A percentile compares a stretch with the other conserved stretches of the same genome.
phyloP scores from a whole-genome alignment of 768 basidiomycete species.

The Kwoniella botswanensis region DNA sequence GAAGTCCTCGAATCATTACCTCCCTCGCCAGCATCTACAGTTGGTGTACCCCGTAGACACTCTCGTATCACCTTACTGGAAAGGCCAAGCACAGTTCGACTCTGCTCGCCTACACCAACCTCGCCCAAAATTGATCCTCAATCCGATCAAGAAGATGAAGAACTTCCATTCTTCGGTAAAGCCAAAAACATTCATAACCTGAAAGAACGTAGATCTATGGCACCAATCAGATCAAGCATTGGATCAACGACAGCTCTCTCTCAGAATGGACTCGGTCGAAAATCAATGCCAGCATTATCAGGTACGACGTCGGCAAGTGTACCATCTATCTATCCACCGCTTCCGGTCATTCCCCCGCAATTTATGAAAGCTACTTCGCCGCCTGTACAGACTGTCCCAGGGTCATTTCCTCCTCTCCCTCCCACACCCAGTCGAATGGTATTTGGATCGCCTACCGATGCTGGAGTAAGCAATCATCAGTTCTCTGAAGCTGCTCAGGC shows the following conservation, averaged over 20 bases:
- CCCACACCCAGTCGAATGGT: conserved; percentile 16
- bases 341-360: conserved; percentile 31
- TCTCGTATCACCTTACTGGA: conserved; percentile 39
- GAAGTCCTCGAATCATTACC: conserved; percentile 24
- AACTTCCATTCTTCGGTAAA: conserved; percentile 40
- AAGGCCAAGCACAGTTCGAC: conserved; percentile 45
- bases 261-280: conserved; percentile 22
- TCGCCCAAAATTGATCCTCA: neutral
- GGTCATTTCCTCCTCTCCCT: conserved; percentile 19
- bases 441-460: conserved; percentile 22
- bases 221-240: conserved; percentile 31
- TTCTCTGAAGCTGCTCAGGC: conserved; percentile 48
- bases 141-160: conserved; percentile 31
- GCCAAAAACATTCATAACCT: conserved; percentile 24
- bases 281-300: conserved; percentile 45
- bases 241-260: conserved; percentile 3
- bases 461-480: conserved; percentile 37
- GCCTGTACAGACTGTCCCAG: conserved; percentile 4
- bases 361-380: conserved; percentile 12
- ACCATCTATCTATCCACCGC: conserved; percentile 43
- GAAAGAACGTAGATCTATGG: conserved; percentile 43
- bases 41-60: conserved; percentile 49
- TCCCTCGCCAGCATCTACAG: conserved; percentile 52
- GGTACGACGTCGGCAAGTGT: conserved; percentile 31
- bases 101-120: conserved; percentile 39